Percentiles rank a stretch among this genome's conserved stretches.
Evolutionary conservation across 2,329 filamentous ascomycete genomes (phyloP).

Genomic region (Drechslerella stenobrocha): DNA sequence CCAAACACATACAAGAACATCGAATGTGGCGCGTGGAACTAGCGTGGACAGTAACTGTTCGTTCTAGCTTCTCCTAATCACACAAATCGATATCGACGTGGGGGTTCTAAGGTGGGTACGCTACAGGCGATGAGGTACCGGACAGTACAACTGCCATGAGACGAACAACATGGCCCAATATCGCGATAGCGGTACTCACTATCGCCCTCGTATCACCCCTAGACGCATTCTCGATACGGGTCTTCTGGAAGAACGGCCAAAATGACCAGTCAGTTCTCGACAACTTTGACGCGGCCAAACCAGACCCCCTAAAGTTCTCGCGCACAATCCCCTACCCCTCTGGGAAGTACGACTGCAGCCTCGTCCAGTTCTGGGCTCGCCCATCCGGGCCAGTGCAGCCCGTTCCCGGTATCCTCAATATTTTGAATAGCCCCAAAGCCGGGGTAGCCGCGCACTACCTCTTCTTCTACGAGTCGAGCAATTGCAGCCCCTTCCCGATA

Average conservation of each 20-base stretch:
- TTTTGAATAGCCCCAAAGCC: background rate
- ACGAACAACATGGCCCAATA: background rate
- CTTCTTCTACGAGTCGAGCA: constrained; percentile 10
- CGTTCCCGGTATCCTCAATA: constrained; percentile 14
- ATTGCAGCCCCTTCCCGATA: background rate
- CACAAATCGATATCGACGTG: too few species aligned
- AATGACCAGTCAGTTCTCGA: constrained; percentile 4
- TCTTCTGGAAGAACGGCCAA: constrained; percentile 27
- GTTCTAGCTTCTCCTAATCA: too few species aligned
- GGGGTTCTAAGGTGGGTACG: too few species aligned
- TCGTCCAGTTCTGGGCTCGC: background rate
- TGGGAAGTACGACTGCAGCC: constrained; percentile 4
- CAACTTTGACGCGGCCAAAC: background rate
- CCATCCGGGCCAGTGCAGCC: constrained; percentile 6
- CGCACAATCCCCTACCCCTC: background rate
- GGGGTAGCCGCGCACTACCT: constrained; percentile 9
- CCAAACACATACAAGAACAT: too few species aligned
- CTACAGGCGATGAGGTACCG: too few species aligned
- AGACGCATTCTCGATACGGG: constrained; percentile 24
- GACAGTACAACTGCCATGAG: constrained; percentile 14
- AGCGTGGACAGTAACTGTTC: too few species aligned
- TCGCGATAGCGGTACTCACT: background rate
- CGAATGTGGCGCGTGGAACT: too few species aligned
- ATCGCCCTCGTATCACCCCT: constrained; percentile 4
- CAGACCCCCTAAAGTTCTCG: constrained; percentile 13